Evolutionary conservation across 257 asterid genomes (phyloP).

Genomic region (Linaria vulgaris): DNA sequence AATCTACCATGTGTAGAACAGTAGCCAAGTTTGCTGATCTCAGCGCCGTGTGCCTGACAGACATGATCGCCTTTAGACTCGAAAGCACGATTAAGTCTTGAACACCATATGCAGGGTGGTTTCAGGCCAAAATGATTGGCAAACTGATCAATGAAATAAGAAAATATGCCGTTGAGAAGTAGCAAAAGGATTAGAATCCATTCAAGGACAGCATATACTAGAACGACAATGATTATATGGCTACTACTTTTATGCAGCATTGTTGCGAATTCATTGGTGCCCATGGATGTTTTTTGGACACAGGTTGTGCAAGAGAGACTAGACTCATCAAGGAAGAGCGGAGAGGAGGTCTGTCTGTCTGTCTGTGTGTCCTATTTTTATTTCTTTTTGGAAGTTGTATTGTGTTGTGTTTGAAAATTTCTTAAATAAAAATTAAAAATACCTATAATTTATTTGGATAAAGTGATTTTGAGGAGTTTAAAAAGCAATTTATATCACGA

Average conservation of each 20-base stretch:
- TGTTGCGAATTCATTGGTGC: slow-evolving; percentile 56
- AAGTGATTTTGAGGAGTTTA: too few species aligned
- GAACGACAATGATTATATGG: slow-evolving; percentile 44
- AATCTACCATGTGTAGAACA: slow-evolving; percentile 49
- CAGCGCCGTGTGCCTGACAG: slow-evolving; percentile 49
- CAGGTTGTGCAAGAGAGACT: slow-evolving; percentile 12
- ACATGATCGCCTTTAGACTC: slow-evolving; percentile 41
- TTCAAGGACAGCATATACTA: slow-evolving; percentile 62
- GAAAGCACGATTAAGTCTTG: slow-evolving; percentile 41
- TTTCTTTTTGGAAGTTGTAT: too few species aligned
- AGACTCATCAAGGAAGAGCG: too few species aligned
- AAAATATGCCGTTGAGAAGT: slow-evolving; percentile 55
- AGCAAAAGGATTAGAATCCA: slow-evolving; percentile 65
- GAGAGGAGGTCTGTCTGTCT: not conserved
- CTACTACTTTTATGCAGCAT: slow-evolving; percentile 54
- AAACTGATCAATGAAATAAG: slow-evolving; percentile 46
- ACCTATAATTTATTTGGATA: too few species aligned
- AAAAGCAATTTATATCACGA: too few species aligned
- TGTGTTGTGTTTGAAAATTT: too few species aligned
- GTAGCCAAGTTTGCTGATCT: slow-evolving; percentile 44
- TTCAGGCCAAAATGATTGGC: slow-evolving; percentile 52
- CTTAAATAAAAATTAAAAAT: too few species aligned
- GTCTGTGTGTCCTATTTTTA: too few species aligned
- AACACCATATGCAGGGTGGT: slow-evolving; percentile 60
- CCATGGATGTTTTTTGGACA: slow-evolving; percentile 37